Evolutionary conservation across 1,284 basidiomycete genomes (phyloP).

Genomic region (Trichosporon coremiiforme): DNA sequence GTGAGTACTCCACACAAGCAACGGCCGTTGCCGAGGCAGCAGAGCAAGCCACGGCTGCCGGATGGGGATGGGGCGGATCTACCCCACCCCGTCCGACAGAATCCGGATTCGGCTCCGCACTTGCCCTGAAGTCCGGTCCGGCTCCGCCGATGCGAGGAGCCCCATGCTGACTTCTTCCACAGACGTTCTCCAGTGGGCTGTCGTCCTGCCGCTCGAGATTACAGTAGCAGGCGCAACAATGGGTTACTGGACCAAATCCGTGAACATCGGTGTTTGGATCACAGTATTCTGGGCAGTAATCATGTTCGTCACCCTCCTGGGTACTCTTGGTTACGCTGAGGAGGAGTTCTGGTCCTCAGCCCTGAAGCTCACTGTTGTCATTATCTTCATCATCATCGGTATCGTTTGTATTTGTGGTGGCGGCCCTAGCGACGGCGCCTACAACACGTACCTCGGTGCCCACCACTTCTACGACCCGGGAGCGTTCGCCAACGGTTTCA

Average conservation of each 20-base stretch:
- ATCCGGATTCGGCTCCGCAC: neutral
- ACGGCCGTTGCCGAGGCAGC: neutral
- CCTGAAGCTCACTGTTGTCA: constrained; percentile 55
- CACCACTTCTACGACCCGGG: constrained; percentile 51
- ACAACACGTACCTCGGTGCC: constrained; percentile 43
- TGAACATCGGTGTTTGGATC: constrained; percentile 54
- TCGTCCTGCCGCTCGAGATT: constrained; percentile 55
- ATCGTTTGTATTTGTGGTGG: constrained; percentile 51
- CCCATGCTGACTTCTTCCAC: neutral
- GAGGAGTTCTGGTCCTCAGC: constrained; percentile 55
- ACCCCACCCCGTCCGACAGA: neutral
- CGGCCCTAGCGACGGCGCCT: constrained; percentile 45
- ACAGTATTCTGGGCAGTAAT: constrained; percentile 52
- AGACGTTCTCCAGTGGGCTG: constrained; percentile 54
- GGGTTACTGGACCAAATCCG: constrained; percentile 48
- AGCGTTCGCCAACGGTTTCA: constrained; percentile 57
- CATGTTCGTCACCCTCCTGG: constrained; percentile 39
- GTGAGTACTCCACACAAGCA: constrained; percentile 18
- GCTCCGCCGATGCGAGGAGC: neutral
- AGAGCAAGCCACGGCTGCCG: neutral
- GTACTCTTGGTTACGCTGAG: constrained; percentile 52
- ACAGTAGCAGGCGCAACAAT: constrained; percentile 55
- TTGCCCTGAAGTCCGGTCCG: neutral
- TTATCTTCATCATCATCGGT: constrained; percentile 54
- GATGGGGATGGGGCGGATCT: neutral